Percentiles rank a stretch among this genome's conserved stretches.
phyloP scores from a whole-genome alignment of 2,329 filamentous ascomycete genomes.

The Fusarium marasasianum region DNA sequence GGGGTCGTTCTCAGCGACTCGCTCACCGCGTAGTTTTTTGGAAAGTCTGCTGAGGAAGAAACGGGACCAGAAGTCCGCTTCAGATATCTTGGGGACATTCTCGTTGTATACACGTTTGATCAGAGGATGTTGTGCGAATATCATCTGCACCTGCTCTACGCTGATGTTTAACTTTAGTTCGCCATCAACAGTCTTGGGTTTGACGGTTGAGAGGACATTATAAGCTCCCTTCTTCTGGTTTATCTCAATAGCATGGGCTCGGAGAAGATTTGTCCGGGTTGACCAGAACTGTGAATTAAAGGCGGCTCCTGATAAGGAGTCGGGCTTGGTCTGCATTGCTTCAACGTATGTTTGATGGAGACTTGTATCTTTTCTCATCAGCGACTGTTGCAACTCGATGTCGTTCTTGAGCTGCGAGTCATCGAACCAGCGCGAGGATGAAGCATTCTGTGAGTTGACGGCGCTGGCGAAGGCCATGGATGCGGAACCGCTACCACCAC shows the following conservation, averaged over 20 bases:
- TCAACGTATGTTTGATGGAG: slow-evolving; percentile 89
- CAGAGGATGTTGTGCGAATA: slow-evolving; percentile 91
- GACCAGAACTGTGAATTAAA: slow-evolving; percentile 97
- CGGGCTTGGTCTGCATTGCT: slow-evolving; percentile 82
- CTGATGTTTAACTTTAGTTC: slow-evolving; percentile 84
- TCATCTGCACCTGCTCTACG: slow-evolving; percentile 90
- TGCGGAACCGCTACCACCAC: slow-evolving; percentile 62
- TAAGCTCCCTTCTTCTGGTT: slow-evolving; percentile 89
- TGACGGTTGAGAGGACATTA: slow-evolving; percentile 91
- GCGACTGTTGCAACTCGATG: slow-evolving; percentile 83
- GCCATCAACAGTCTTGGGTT: slow-evolving; percentile 63
- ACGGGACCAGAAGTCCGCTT: slow-evolving; percentile 88
- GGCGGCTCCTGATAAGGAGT: slow-evolving; percentile 79
- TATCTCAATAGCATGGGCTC: slow-evolving; percentile 89
- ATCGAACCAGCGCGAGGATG: slow-evolving; percentile 77
- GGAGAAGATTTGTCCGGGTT: slow-evolving; percentile 82
- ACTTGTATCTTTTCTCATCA: slow-evolving; percentile 81
- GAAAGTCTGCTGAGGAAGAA: slow-evolving; percentile 93
- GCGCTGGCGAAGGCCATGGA: slow-evolving; percentile 83
- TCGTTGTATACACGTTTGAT: slow-evolving; percentile 93
- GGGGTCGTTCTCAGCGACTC: slow-evolving; percentile 79
- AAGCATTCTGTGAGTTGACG: slow-evolving; percentile 60
- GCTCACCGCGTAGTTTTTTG: slow-evolving; percentile 91
- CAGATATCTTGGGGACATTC: slow-evolving; percentile 82
- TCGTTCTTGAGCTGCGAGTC: slow-evolving; percentile 81